Conservation (phyloP, 805 yeast species). For the Diddensiella transvaalensis region DNA sequence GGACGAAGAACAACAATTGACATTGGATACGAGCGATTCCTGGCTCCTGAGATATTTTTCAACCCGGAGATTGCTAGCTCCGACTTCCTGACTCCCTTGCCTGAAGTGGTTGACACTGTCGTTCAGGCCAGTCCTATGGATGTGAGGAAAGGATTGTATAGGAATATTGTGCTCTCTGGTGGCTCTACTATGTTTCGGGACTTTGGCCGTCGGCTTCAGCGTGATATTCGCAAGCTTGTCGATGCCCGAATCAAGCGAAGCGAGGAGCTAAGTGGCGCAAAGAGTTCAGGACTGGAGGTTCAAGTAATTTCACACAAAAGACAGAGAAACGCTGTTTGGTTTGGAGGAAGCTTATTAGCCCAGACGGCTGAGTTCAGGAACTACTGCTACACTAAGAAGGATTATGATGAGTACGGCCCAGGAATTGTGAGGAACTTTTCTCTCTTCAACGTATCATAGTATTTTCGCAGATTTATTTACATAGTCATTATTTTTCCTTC, state of each 20-base stretch:
- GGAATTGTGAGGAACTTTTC: conserved; percentile 96
- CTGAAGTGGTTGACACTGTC: conserved; percentile 92
- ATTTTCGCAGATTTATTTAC: background rate
- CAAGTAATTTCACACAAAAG: conserved; percentile 95
- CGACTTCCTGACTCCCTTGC: conserved; percentile 93
- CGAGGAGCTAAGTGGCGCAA: conserved; percentile 68
- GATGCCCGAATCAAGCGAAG: conserved; percentile 81
- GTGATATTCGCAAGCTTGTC: conserved; percentile 84
- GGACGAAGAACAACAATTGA: conserved; percentile 70
- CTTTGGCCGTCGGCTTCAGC: conserved; percentile 94
- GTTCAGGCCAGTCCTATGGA: conserved; percentile 96
- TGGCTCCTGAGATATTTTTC: conserved; percentile 99
- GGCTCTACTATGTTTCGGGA: conserved; percentile 99
- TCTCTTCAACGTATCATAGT: conserved; percentile 74
- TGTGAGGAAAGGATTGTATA: conserved; percentile 93
- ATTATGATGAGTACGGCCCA: conserved; percentile 97
- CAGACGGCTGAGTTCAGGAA: conserved; percentile 96
- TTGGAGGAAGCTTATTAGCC: conserved; percentile 95
- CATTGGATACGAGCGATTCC: conserved; percentile 94
- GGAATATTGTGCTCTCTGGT: conserved; percentile 92
- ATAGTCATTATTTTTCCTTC: background rate
- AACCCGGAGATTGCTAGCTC: conserved; percentile 96
- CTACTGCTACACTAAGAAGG: conserved; percentile 95
- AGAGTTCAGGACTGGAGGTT: conserved; percentile 92
- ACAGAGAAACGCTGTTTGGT: conserved; percentile 99